Base-by-base conservation (phyloP, 257 asterid species). In the Datura wrightii region DNA sequence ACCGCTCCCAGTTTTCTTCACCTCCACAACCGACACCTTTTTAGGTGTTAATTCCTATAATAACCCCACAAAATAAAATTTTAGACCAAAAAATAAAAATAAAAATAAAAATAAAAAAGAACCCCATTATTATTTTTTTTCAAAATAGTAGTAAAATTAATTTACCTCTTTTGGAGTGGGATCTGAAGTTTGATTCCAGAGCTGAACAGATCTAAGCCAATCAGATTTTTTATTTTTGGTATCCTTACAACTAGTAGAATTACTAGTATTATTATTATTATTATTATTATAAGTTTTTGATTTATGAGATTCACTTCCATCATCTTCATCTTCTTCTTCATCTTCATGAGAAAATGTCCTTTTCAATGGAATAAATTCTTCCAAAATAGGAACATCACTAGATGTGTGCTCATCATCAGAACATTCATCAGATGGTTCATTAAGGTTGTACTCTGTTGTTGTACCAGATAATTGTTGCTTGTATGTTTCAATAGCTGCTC, bases 131-230 rank as follows among this genome's bases (percentile, higher is more conserved):
- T 66, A 36, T 7, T 6, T 1, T 7, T 9, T 48, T 48, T 48
- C 5, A 5, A 54, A 14, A 54, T 24, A 24, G 13, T 3, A 54
- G 59, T 13, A 18, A 42, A 39, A n/a, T 18, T 42, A 71, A 31
- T 83, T 24, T 48, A 94, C 98, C 93, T 89, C 88, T 80, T 82
- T 88, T 9, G 89, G 52, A 8, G 89, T 83, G 88, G 93, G 97
- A 92, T 93, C 95, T 92, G 95, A 87, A 70, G 91, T 80, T 85
- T 90, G 94, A 81, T 89, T 94, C 96, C 97, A 94, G 1, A 94
- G 94, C 91, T 94, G 98, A 80, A 85, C 97, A 88, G 97, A 92
- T 87, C 92, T 89, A 85, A 93, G 96, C 98, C 97, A 94, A 74
- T 94, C 96, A 3, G 97, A 90, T 89, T 94, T 94, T 83, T 88